These are phyloP conservation scores for Fomitiporia mediterranea DNA, from an alignment of 1,284 basidiomycete genomes.

Conservation along the genomic window DNA sequence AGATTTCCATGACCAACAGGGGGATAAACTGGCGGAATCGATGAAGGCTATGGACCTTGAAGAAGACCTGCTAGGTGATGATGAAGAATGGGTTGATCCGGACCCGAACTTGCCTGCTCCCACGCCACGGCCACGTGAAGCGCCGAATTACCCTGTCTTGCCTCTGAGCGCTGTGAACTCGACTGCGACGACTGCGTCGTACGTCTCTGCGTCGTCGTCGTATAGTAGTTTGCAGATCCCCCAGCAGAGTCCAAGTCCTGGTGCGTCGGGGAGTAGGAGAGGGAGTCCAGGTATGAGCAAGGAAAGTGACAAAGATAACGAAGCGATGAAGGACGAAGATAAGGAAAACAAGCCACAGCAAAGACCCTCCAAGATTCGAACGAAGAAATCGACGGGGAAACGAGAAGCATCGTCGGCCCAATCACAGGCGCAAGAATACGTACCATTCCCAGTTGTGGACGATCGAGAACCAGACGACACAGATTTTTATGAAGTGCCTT, in stretches of 20 bases:
- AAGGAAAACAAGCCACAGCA: conserved; percentile 7
- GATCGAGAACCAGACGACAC: conserved; percentile 24
- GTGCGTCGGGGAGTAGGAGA: conserved; percentile 4
- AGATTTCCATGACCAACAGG: conserved; percentile 21
- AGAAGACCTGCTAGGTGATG: conserved; percentile 45
- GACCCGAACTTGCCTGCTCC: conserved; percentile 32
- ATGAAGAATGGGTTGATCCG: conserved; percentile 65
- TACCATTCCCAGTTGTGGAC: conserved; percentile 22
- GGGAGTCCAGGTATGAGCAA: conserved; percentile 2
- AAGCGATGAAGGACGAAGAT: neutral
- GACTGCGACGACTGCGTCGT: conserved; percentile 18
- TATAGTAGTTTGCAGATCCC: conserved; percentile 11
- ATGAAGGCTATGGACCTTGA: conserved; percentile 25
- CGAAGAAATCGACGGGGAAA: conserved; percentile 7
- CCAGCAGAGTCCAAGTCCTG: neutral
- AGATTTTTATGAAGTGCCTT: conserved; percentile 21
- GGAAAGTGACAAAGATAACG: neutral
- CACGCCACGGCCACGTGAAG: conserved; percentile 26
- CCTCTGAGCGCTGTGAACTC: conserved; percentile 12
- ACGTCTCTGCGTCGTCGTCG: conserved; percentile 17
- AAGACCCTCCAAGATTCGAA: conserved; percentile 7
- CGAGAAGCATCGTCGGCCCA: conserved; percentile 2
- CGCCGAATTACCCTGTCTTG: conserved; percentile 24
- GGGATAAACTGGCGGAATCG: conserved; percentile 27
- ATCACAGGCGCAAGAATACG: conserved; percentile 13